Conservation (phyloP, 2,329 filamentous ascomycete species). For the Cryphonectria parasitica region DNA sequence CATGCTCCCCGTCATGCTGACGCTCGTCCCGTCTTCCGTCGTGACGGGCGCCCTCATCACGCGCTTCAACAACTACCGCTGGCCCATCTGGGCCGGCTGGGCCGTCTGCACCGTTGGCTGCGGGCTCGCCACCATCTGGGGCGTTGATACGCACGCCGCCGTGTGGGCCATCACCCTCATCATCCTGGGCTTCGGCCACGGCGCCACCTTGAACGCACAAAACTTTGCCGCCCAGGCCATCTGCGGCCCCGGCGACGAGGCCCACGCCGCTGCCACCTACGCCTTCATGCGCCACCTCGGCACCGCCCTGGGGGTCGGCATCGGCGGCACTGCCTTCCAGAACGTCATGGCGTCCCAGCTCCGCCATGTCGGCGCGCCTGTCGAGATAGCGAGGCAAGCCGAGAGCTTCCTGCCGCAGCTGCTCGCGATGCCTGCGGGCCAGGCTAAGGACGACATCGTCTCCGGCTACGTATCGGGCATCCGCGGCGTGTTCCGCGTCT, state of each 20-base stretch:
- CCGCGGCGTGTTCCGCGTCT: conserved; percentile 57
- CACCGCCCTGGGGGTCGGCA: conserved; percentile 46
- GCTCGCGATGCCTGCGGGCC: conserved; percentile 30
- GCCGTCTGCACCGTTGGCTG: conserved; percentile 34
- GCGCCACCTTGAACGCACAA: conserved; percentile 45
- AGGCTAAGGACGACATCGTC: conserved; percentile 23
- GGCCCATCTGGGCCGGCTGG: conserved; percentile 45
- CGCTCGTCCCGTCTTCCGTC: conserved; percentile 40
- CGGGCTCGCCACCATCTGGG: conserved; percentile 36
- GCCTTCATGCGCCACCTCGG: conserved; percentile 46
- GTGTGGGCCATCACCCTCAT: conserved; percentile 43
- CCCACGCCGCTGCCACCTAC: conserved; percentile 45
- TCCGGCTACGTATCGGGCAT: conserved; percentile 57
- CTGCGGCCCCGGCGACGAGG: conserved; percentile 42
- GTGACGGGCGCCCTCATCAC: conserved; percentile 39
- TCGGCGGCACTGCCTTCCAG: conserved; percentile 47
- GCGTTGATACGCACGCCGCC: conserved; percentile 35
- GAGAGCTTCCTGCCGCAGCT: conserved; percentile 35
- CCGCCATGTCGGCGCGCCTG: conserved; percentile 36
- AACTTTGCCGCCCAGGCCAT: conserved; percentile 46
- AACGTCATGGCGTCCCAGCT: conserved; percentile 44
- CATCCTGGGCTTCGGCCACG: conserved; percentile 42
- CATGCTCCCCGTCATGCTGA: conserved; percentile 40
- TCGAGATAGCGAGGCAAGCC: conserved; percentile 37
- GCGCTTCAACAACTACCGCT: conserved; percentile 41